Evolutionary conservation across 352 stramenopile species (phyloP).

Genomic region (Phytophthora parvispora): DNA sequence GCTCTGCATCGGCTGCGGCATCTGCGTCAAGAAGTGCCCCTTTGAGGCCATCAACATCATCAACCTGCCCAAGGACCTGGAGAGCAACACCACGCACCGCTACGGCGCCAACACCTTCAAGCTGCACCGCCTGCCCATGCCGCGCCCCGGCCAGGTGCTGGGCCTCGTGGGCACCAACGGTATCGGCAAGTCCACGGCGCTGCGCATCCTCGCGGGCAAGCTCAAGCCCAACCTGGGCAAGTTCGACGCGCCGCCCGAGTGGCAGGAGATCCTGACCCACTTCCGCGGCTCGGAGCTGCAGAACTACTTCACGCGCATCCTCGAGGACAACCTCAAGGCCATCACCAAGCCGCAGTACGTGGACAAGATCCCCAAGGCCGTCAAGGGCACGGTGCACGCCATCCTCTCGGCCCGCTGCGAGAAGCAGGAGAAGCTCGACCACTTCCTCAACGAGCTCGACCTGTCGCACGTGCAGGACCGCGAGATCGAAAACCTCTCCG

Average conservation of each 20-base stretch:
- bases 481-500: slow-evolving; percentile 96
- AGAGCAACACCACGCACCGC: slow-evolving; percentile 99
- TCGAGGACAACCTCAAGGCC: slow-evolving; percentile 99
- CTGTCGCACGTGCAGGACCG: slow-evolving; percentile 98
- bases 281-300: slow-evolving; percentile 98
- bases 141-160: slow-evolving; percentile 98
- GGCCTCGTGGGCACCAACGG: slow-evolving; percentile 99
- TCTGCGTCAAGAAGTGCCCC: slow-evolving; percentile 99
- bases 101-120: slow-evolving; percentile 99
- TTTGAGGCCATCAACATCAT: slow-evolving; percentile 99
- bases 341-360: slow-evolving; percentile 99
- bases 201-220: slow-evolving; percentile 99
- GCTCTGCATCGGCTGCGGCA: slow-evolving; percentile 99
- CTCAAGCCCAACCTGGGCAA: slow-evolving; percentile 99
- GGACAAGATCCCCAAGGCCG: slow-evolving; percentile 98
- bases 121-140: slow-evolving; percentile 99
- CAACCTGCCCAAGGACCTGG: slow-evolving; percentile 99
- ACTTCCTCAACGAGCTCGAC: slow-evolving; percentile 95
- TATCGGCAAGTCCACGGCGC: slow-evolving; percentile 99
- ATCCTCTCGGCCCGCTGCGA: slow-evolving; percentile 97
- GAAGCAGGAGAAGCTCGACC: slow-evolving; percentile 81
- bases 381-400: slow-evolving; percentile 95
- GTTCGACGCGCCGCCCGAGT: slow-evolving; percentile 98
- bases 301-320: slow-evolving; percentile 99
- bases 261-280: slow-evolving; percentile 99